Evolutionary conservation across 495 filamentous ascomycete genomes (phyloP).

Genomic region (Schizothecium vesticola): DNA sequence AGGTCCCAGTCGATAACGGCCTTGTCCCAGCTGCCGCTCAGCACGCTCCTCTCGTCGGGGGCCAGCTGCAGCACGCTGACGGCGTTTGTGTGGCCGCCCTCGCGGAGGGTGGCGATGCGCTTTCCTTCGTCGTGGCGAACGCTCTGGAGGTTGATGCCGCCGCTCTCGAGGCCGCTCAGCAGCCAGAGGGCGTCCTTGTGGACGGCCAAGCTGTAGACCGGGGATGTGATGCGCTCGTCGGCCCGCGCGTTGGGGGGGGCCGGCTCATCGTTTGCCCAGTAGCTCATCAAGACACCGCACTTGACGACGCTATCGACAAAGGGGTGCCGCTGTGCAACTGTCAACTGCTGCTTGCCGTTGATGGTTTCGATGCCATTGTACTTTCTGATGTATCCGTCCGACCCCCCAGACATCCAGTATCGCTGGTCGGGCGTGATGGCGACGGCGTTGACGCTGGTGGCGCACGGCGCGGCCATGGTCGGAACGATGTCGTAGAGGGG

Average conservation of each 20-base stretch:
- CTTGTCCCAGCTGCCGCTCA: slow-evolving; percentile 97
- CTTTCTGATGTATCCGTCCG: slow-evolving; percentile 90
- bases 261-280: slow-evolving; percentile 87
- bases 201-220: slow-evolving; percentile 89
- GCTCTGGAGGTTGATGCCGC: slow-evolving; percentile 87
- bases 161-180: slow-evolving; percentile 81
- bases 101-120: slow-evolving; percentile 64
- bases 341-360: slow-evolving; percentile 89
- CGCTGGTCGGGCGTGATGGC: slow-evolving; percentile 90
- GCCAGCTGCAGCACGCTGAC: slow-evolving; percentile 82
- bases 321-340: slow-evolving; percentile 91
- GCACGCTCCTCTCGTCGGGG: slow-evolving; percentile 76
- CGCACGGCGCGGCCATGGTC: slow-evolving; percentile 92
- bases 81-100: slow-evolving; percentile 75
- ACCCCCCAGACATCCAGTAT: slow-evolving; percentile 90
- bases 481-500: slow-evolving; percentile 90
- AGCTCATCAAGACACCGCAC: slow-evolving; percentile 85
- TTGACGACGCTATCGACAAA: slow-evolving; percentile 97
- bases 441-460: slow-evolving; percentile 91
- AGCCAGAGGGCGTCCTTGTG: slow-evolving; percentile 89
- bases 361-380: slow-evolving; percentile 94
- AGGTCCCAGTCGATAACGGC: slow-evolving; percentile 91
- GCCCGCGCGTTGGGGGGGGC: slow-evolving; percentile 34
- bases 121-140: slow-evolving; percentile 95
- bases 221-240: slow-evolving; percentile 60